phyloP scores from a whole-genome alignment of 306 rosid species.

The Sophora flavescens region DNA sequence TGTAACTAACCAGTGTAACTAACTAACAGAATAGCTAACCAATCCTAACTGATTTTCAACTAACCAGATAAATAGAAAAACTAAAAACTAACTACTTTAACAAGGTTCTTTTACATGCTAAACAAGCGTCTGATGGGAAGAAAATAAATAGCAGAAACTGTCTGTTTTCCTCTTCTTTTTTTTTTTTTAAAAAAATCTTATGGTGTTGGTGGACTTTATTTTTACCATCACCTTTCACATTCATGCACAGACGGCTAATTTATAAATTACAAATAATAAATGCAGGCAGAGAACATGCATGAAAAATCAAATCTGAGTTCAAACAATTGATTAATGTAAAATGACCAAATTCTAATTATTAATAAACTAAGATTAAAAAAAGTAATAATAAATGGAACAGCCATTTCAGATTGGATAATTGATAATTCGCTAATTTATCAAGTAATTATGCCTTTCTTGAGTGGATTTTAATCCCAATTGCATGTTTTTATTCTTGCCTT shows the following conservation, averaged over 20 bases:
- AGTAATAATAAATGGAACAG: background rate
- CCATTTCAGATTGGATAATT: constrained; percentile 13
- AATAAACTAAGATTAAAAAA: background rate
- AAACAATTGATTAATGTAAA: background rate
- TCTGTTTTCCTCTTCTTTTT: background rate
- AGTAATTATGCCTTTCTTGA: too few species aligned
- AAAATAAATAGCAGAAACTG: background rate
- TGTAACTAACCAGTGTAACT: too few species aligned
- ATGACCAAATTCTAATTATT: background rate
- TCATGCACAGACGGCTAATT: background rate
- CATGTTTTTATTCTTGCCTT: too few species aligned
- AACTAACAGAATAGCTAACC: too few species aligned
- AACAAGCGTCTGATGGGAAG: background rate
- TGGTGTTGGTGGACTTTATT: background rate
- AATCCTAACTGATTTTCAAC: too few species aligned
- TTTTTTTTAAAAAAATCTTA: background rate
- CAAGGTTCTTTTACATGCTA: background rate
- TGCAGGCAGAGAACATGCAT: background rate
- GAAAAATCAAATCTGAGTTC: background rate
- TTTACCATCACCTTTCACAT: background rate
- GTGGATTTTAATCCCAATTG: too few species aligned
- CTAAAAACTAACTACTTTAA: too few species aligned
- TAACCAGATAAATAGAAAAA: too few species aligned
- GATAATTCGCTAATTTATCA: too few species aligned
- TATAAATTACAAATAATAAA: background rate